phyloP scores from a whole-genome alignment of 345 rosid species.

The Geranium rotundifolium region DNA sequence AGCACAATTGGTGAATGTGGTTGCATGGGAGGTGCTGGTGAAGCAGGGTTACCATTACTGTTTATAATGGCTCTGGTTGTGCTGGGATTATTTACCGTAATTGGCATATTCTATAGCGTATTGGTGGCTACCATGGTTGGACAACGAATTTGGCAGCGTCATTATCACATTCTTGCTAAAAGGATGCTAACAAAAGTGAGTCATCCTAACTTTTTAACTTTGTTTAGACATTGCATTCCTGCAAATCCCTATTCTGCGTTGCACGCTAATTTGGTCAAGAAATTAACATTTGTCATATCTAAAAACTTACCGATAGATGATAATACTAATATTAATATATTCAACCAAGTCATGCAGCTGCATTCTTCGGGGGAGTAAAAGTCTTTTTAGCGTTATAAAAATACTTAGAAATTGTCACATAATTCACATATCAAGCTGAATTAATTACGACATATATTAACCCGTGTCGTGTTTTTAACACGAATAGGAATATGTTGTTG shows the following conservation, averaged over 20 bases:
- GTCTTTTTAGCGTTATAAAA: no score
- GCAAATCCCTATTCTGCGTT: no score
- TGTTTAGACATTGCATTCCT: no score
- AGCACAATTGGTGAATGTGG: slow-evolving; percentile 91
- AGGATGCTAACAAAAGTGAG: slow-evolving; percentile 96
- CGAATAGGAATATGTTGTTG: slow-evolving; percentile 88
- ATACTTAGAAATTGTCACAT: no score
- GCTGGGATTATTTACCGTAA: slow-evolving; percentile 82
- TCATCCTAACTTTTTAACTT: background rate
- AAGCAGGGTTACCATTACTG: slow-evolving; percentile 85
- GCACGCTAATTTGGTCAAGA: no score
- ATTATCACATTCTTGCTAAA: slow-evolving; percentile 96
- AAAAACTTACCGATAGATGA: no score
- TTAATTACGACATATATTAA: background rate
- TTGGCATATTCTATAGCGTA: slow-evolving; percentile 93
- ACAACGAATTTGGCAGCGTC: slow-evolving; percentile 97
- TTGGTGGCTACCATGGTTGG: slow-evolving; percentile 99
- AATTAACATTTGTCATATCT: no score
- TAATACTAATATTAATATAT: background rate
- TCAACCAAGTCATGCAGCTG: background rate
- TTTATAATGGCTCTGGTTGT: slow-evolving; percentile 75
- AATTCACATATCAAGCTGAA: background rate
- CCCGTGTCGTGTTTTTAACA: background rate
- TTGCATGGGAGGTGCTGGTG: slow-evolving; percentile 97
- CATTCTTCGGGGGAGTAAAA: no score